These are phyloP conservation scores for Teratosphaeria epicoccoides DNA, from an alignment of 2,329 filamentous ascomycete species.

Conservation along the genomic window DNA sequence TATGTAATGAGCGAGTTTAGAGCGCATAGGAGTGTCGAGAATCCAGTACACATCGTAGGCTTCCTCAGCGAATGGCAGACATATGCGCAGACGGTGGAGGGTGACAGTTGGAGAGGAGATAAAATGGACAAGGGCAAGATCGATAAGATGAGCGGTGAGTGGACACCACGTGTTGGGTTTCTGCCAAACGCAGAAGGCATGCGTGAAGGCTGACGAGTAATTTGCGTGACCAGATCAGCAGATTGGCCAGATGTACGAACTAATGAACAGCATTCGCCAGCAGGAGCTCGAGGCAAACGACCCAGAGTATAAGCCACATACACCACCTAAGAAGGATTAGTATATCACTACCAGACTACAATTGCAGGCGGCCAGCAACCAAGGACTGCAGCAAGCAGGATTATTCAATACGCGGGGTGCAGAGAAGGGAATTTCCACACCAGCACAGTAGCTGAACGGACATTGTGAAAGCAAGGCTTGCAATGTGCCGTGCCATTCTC, in stretches of 20 bases:
- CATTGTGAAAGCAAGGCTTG: neutral
- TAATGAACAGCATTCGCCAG: conserved; percentile 71
- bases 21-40: conserved; percentile 72
- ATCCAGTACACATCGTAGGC: conserved; percentile 85
- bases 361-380: neutral
- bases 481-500: conserved; percentile 40
- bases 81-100: conserved; percentile 87
- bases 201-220: neutral
- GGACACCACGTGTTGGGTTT: neutral
- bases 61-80: conserved; percentile 87
- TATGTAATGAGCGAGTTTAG: conserved; percentile 92
- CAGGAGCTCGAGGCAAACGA: conserved; percentile 40
- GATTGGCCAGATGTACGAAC: conserved; percentile 81
- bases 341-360: neutral
- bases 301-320: conserved; percentile 15
- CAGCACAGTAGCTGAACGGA: too few species aligned
- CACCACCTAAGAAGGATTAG: conserved; percentile 3
- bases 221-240: conserved; percentile 60
- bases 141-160: conserved; percentile 80
- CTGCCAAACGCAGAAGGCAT: neutral
- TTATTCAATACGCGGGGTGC: too few species aligned
- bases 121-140: conserved; percentile 75
- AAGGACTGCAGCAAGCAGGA: neutral
- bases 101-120: conserved; percentile 72
- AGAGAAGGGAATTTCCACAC: too few species aligned